Base-by-base conservation (phyloP, 129 eudicot species). In the Ambrosia trifida region DNA sequence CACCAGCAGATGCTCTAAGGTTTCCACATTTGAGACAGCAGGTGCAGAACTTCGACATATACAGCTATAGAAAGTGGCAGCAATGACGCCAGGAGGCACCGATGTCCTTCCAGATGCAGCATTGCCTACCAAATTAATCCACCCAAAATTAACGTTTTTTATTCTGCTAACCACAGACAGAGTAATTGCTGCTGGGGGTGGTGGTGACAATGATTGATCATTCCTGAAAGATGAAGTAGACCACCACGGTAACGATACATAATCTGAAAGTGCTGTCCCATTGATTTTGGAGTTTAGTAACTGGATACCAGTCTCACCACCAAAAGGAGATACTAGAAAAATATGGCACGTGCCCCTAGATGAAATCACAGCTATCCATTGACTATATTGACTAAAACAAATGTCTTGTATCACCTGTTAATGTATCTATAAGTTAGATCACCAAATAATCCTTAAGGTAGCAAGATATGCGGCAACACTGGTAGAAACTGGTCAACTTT, bases 341-440 rank as follows among this genome's bases (percentile, higher is more conserved):
- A 95, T 72, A 78, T 95, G 99, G 80, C 99, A 91, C 50, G 99
- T 95, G 59, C 99, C 97, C 79, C 88, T 81, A 38, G 99, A 84
- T 65, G 99, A 95, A 66, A 86, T 83, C 74, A 95, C 80, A 54
- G 96, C 94, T 73, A 90, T 80, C 99, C 99, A 95, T 76, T 88
- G 85, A 74, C 99, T 90, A 76, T 80, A 86, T 11, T 83, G 85
- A 76, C 99, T 90, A 78, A 95, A 95, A 78, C 96, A 87, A 62
- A 90, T 88, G 71, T 95, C 99, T 75, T 95, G 99, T 78, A 95
- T 95, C 41, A 95, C 96, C 99, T 95, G 88, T 75, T 14, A 69
- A 44, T 78, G 6, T 51, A 66, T 68, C 47, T n/a, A 43, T 16
- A 85, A 63, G 18, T 17, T 44, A 2, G 44, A 59, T 28, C 38